Evolutionary conservation across 768 basidiomycete genomes (phyloP), one percentile per base, ranked within the genome.

Genomic region (Calocybe indica): DNA sequence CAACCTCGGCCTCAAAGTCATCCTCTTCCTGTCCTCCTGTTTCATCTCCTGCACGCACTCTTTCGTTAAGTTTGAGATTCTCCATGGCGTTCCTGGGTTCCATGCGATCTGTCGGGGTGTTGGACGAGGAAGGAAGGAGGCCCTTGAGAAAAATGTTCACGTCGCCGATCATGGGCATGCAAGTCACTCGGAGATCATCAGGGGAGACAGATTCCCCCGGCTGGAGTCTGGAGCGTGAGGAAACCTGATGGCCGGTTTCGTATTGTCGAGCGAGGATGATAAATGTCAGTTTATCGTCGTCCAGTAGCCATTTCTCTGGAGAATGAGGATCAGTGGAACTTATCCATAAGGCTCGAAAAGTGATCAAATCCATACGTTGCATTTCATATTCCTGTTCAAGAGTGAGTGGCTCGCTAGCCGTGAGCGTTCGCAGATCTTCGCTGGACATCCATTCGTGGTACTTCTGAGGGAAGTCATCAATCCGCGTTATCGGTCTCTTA

Each of bases 361-460:
- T 22, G 47, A 31, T 29, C 30, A 40, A 6, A 29, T 10, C 56
- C 62, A 5, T 56, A 92, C 92, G 71, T 62, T 95, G 92, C 92
- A 95, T 95, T 15, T 84, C 83, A 50, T 84, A 83, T 58, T 94
- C 93, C 58, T 94, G 80, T 50, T 86, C 82, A 6, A 92, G 66
- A 6, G 76, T 78, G 37, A 96, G 72, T 4, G 85, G 84, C 55
- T 95, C 92, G 49, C 88, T 92, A 5, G 92, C 92, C 0, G 92
- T 96, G 12, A 85, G 70, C 42, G 79, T 74, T 37, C 83, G 77
- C 46, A 97, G 69, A 52, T 81, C 80, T 32, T 79, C 77, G 60
- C 78, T 75, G 29, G 76, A 69, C 93, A 97, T 95, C 93, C 93
- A 97, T 52, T 74, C 72, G 60, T 94, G 81, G 58, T 96, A 97